Evolutionary conservation across 768 basidiomycete species (phyloP), one percentile per base, ranked within the genome.

Genomic region (Tricholoma sp.): DNA sequence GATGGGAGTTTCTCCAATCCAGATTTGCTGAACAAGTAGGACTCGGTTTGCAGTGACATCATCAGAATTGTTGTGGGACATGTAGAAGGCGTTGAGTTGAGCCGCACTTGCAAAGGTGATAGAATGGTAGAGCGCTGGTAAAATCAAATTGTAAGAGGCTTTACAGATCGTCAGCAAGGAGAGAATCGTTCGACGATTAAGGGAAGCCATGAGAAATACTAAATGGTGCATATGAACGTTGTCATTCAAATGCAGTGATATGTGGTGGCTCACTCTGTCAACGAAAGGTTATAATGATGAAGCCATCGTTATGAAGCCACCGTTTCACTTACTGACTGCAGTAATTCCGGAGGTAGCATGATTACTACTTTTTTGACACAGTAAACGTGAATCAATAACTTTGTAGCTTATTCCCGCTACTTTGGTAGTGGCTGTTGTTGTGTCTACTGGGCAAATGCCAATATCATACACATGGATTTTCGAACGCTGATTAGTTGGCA

Each of bases 1-100:
- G 5, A 31, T 21, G 0, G 57, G 56, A 11, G 59, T 58, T 34
- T 61, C 56, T 24, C 74, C 74, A 37, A 76, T 64, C 68, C 71
- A 71, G n/a, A 73, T 54, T 47, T 63, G 66, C n/a, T 61, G 60
- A 29, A 75, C 62, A 51, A 66, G 55, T 35, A 50, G 18, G 8
- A 69, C 60, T 11, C 67, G 66, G 14, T 52, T 56, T 19, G 55
- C 56, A 10, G 64, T 31, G n/a, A 55, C 61, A 21, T 61, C 54
- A 21, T 66, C 47, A 16, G 58, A 59, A 18, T 63, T 47, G 53
- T 67, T 63, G 59, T 69, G 69, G 24, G 50, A 35, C 18, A 43
- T 14, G 52, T 52, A 55, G 53, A 70, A 69, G 18, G 56, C 60
- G 2, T 63, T 58, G 18, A 69, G 57, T 37, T 67, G 62, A 9